Evolutionary conservation across 2,329 filamentous ascomycete species (phyloP), one percentile per base, ranked within the genome.

Genomic region (Neofusicoccum sp.): DNA sequence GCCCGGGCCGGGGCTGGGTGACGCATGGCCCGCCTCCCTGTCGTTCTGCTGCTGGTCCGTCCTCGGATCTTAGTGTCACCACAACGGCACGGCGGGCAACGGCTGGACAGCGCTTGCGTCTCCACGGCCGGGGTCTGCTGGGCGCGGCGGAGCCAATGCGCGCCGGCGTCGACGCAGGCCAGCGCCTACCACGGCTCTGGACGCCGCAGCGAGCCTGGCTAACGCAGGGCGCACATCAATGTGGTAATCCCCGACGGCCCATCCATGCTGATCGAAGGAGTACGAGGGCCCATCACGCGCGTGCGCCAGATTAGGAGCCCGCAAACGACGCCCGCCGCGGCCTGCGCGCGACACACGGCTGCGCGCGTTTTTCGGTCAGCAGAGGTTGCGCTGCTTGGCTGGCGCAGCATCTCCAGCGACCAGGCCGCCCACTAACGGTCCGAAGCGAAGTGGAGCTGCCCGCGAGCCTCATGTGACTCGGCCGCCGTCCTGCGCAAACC

Each of bases 341-440:
- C 41, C 6, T 11, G 31, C 29, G 14, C 31, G 45, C 56, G 56
- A 45, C 31, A 14, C 43, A 22, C 41, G 41, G 8, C 36, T 29
- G 22, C 9, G 14, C 34, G 8, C 11, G 22, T 22, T 22, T 39
- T 36, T 44, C 33, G 29, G 39, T 33, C 52, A 22, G 54, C 31
- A 16, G 34, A 48, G 12, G 44, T 37, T 56, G 14, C 52, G 37
- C 52, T 56, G 52, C 52, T 22, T 33, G 52, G 39, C 37, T 43
- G 36, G 49, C 50, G 41, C 50, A 31, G 36, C 54, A 58, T 58
- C 33, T 48, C 34, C 22, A 43, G 28, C 31, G 48, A 47, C 61
- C 39, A 62, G 56, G 56, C 56, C 56, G 29, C 56, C 49, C 41
- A 39, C 34, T 41, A 56, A 62, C 61, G 61, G 61, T 62, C 61